phyloP scores from a whole-genome alignment of 1,139 yeast species.

The Tardiomyces depauwii region DNA sequence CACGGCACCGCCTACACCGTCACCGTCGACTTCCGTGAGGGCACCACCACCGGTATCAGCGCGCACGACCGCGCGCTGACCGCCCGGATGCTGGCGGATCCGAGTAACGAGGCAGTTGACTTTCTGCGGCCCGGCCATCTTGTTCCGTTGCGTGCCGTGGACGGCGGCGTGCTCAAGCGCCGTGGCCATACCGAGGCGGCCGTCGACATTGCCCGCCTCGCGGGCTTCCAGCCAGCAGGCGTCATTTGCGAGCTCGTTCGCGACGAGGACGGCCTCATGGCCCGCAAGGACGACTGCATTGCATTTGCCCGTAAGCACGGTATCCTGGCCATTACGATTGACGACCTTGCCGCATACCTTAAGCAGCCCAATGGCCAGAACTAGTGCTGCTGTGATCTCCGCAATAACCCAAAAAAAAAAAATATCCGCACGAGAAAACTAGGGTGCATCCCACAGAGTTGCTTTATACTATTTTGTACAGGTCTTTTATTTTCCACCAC shows the following conservation, averaged over 20 bases:
- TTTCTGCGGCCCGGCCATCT: constrained; percentile 91
- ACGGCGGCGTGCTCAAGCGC: constrained; percentile 71
- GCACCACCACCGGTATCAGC: constrained; percentile 96
- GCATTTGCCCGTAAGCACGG: constrained; percentile 52
- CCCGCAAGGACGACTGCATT: constrained; percentile 80
- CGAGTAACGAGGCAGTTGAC: constrained; percentile 43
- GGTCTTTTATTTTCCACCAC: too few relatives aligned
- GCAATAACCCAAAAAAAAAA: too few relatives aligned
- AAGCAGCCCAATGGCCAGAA: not conserved
- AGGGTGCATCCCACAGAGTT: too few relatives aligned
- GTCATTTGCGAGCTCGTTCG: constrained; percentile 90
- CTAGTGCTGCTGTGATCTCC: not conserved
- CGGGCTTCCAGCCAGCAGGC: constrained; percentile 77
- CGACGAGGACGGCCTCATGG: constrained; percentile 92
- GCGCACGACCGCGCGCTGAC: constrained; percentile 92
- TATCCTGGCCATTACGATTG: constrained; percentile 71
- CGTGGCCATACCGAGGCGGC: constrained; percentile 99
- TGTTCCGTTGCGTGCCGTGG: constrained; percentile 83
- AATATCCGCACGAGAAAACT: too few relatives aligned
- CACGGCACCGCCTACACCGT: constrained; percentile 97
- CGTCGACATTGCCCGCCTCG: constrained; percentile 70
- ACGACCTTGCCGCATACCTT: constrained; percentile 55
- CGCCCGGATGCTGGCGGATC: constrained; percentile 56
- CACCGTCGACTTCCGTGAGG: constrained; percentile 67
- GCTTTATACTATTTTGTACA: not conserved